These are phyloP conservation scores for Chloromonas sp. DNA, from an alignment of 163 green algal species.

Conservation along the genomic window DNA sequence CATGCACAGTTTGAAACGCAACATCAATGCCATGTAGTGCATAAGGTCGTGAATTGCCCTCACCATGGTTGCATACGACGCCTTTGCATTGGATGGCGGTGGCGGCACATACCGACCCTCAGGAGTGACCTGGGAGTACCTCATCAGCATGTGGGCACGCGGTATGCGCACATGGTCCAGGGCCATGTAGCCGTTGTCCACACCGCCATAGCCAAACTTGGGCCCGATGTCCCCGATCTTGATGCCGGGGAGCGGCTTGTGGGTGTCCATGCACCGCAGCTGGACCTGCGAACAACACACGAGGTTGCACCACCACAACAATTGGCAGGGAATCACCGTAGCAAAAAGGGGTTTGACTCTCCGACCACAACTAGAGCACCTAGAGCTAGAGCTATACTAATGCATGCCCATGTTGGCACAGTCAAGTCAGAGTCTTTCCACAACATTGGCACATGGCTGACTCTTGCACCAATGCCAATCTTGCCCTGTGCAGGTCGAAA, in stretches of 20 bases:
- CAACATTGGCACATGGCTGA: too few relatives aligned
- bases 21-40: too few relatives aligned
- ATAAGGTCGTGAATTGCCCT: neutral
- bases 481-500: too few relatives aligned
- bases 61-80: constrained; percentile 81
- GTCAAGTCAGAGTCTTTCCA: too few relatives aligned
- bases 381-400: too few relatives aligned
- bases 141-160: constrained; percentile 75
- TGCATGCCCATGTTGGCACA: too few relatives aligned
- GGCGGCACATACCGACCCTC: constrained; percentile 82
- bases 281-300: constrained; percentile 22
- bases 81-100: constrained; percentile 79
- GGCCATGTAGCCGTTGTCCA: constrained; percentile 89
- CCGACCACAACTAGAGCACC: too few relatives aligned
- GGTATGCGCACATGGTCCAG: constrained; percentile 79
- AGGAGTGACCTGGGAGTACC: constrained; percentile 61
- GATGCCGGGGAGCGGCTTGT: constrained; percentile 78
- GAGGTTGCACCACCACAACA: neutral
- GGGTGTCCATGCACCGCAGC: constrained; percentile 68
- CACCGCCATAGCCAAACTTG: constrained; percentile 68
- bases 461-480: too few relatives aligned
- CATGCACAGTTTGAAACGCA: too few relatives aligned
- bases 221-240: constrained; percentile 88
- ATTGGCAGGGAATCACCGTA: too few relatives aligned
- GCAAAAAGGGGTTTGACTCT: too few relatives aligned